These are phyloP conservation scores for Phytophthora aleatoria DNA, from an alignment of 352 stramenopile species.

Conservation along the genomic window DNA sequence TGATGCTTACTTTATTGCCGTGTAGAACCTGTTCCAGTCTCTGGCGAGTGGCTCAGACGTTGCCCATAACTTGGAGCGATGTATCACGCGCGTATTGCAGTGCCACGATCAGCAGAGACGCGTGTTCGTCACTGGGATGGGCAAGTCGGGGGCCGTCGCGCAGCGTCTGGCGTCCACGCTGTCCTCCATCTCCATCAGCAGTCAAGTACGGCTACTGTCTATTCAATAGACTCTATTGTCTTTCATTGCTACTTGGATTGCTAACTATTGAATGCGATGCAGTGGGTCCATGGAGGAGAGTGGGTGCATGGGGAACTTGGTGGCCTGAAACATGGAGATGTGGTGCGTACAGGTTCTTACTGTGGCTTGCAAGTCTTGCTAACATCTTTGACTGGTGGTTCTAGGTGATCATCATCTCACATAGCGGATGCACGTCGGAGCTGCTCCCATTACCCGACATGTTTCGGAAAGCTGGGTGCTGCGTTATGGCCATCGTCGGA, in stretches of 20 bases:
- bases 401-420: constrained; percentile 64
- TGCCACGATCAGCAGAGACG: constrained; percentile 50
- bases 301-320: constrained; percentile 84
- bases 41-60: constrained; percentile 34
- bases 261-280: constrained; percentile 3
- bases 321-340: constrained; percentile 59
- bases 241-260: not conserved
- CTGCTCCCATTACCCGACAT: constrained; percentile 54
- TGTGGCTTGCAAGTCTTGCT: not conserved
- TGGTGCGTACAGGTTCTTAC: constrained; percentile 23
- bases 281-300: constrained; percentile 82
- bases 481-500: constrained; percentile 60
- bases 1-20: not conserved
- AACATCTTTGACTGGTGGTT: not conserved
- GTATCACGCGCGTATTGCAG: constrained; percentile 40
- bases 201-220: constrained; percentile 41
- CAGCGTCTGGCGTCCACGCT: constrained; percentile 72
- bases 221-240: not conserved
- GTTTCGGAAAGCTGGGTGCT: constrained; percentile 44
- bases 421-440: constrained; percentile 74
- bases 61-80: constrained; percentile 34
- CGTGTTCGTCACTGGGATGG: constrained; percentile 78
- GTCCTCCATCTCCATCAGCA: constrained; percentile 73
- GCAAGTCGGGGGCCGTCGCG: constrained; percentile 82
- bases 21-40: constrained; percentile 42